A percentile compares a stretch with the other conserved stretches of the same genome.
Conservation (phyloP, 192 early-diverging fungal species). For the Backusella parvicylindrica region DNA sequence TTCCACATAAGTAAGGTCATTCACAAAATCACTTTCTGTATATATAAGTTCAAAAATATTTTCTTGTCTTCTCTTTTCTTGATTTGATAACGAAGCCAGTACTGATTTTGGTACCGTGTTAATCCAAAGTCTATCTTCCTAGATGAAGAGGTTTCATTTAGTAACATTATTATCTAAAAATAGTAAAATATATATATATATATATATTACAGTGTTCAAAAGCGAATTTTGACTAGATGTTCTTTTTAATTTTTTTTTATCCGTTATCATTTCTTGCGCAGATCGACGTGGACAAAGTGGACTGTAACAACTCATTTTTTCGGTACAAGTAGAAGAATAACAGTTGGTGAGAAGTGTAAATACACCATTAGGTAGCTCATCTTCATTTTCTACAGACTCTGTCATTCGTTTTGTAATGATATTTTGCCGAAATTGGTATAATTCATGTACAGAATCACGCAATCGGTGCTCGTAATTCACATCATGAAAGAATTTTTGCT, state of each 20-base stretch:
- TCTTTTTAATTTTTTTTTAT: neutral
- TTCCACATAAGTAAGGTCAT: slow-evolving; percentile 78
- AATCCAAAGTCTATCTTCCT: slow-evolving; percentile 75
- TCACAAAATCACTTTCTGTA: slow-evolving; percentile 89
- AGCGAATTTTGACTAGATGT: neutral
- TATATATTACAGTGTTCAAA: neutral
- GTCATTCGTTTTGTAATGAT: neutral
- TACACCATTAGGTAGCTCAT: slow-evolving; percentile 71
- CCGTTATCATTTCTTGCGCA: neutral
- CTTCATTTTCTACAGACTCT: slow-evolving; percentile 19
- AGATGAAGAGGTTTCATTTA: neutral
- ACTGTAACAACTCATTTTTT: slow-evolving; percentile 84
- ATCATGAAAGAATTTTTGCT: slow-evolving; percentile 91
- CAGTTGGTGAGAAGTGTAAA: slow-evolving; percentile 90
- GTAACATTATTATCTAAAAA: neutral
- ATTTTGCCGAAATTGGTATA: slow-evolving; percentile 75
- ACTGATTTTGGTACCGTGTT: slow-evolving; percentile 75
- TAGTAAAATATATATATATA: too few species aligned
- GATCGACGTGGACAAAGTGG: slow-evolving; percentile 79
- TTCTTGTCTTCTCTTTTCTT: slow-evolving; percentile 89
- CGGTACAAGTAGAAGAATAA: slow-evolving; percentile 89
- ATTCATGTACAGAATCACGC: slow-evolving; percentile 77
- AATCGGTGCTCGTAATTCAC: slow-evolving; percentile 84
- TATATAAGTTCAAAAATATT: slow-evolving; percentile 90
- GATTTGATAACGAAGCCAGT: slow-evolving; percentile 60